Base-by-base conservation (phyloP, 2,329 filamentous ascomycete species). In the Aspergillus sp. region DNA sequence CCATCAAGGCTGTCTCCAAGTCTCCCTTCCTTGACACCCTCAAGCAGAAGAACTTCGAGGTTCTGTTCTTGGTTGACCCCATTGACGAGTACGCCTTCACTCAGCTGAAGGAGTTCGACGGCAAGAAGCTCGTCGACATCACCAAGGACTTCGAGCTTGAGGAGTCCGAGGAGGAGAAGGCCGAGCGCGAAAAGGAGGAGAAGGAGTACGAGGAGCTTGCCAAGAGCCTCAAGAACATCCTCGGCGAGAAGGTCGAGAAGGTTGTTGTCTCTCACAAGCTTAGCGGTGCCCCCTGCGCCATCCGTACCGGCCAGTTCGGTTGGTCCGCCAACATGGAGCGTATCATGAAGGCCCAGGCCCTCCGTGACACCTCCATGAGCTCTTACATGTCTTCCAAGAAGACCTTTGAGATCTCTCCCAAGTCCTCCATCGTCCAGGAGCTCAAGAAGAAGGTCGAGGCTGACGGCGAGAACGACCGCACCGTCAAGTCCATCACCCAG, bases 361-460 rank as follows among this genome's bases (percentile, higher is more conserved):
- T 98, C 66, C 93, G 93, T 78, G 93, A 98, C 78, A 98, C 93
- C 60, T 96, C 90, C 65, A 98, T 98, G 93, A 89, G 83, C 76
- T 95, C 89, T 63, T 98, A 98, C 88, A 98, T 98, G 93, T 94
- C 89, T 57, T 97, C 91, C 71, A 98, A 98, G 90, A 98, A 98
- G 89, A 98, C 93, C 29, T 97, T 98, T 61, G 93, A 98, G 81
- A 97, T 98, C 75, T 97, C 93, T n/a, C 93, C 93, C 72, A 91
- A 93, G 82, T 95, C 89, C 63, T 70, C 89, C 56, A 98, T 98
- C 74, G 84, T 98, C 79, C 87, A 95, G 84, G 93, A 97, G 82
- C 86, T 98, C 67, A 96, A 94, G 88, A 90, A 86, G 78, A 98
- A 98, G 89, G 89, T 97, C 51, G 93, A 97, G 82, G 70, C 85